A percentile compares a stretch with the other conserved stretches of the same genome.
Conservation (phyloP, 148 eudicot species). For the Spergularia marina region DNA sequence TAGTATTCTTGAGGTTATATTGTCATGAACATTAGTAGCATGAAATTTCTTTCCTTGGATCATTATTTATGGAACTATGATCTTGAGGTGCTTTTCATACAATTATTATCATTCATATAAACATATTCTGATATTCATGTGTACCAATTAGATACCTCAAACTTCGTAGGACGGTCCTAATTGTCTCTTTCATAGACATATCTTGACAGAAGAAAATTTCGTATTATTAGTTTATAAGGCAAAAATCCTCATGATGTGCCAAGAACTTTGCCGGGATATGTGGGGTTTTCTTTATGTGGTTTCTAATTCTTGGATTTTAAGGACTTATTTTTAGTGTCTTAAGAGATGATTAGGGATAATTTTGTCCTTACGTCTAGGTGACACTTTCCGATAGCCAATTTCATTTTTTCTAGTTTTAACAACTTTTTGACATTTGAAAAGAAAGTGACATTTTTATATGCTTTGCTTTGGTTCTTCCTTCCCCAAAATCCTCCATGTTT, state of each 20-base stretch:
- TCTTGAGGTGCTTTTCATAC: no score
- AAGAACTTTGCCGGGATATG: constrained; percentile 17
- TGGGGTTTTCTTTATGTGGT: constrained; percentile 14
- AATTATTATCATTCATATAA: neutral
- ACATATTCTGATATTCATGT: neutral
- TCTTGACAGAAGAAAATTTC: neutral
- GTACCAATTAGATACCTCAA: constrained; percentile 2
- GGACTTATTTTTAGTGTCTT: neutral
- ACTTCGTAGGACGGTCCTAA: neutral
- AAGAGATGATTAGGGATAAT: constrained; percentile 8
- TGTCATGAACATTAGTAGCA: no score
- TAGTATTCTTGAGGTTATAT: no score
- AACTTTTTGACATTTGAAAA: neutral
- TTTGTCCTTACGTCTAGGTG: constrained; percentile 9
- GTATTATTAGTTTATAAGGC: neutral
- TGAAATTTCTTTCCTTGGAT: no score
- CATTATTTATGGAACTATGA: no score
- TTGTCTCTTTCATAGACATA: constrained; percentile 7
- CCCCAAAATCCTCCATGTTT: constrained; percentile 16
- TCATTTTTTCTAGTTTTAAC: neutral
- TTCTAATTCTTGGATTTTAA: neutral
- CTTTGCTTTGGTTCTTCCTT: constrained; percentile 7
- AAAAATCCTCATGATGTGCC: constrained; percentile 4
- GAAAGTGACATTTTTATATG: neutral
- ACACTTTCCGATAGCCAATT: neutral